phyloP scores from a whole-genome alignment of 176 grass and related monocot genomes.

The Oryza rufipogon region DNA sequence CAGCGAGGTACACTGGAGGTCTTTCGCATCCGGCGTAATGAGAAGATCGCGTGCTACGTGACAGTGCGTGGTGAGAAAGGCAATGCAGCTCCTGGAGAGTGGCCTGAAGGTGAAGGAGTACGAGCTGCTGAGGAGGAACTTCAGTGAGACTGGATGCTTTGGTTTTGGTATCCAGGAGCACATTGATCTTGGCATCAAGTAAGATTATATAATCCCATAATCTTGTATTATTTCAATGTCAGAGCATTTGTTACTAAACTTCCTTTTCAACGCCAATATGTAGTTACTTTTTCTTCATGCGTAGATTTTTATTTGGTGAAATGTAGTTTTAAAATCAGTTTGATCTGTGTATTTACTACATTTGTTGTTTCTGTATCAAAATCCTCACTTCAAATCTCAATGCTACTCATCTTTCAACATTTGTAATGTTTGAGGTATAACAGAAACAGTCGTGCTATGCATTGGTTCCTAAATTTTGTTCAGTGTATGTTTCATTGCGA shows the following conservation, averaged over 20 bases:
- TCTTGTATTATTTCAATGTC: not conserved
- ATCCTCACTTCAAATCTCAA: not conserved
- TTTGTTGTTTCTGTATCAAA: not conserved
- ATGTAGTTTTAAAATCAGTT: not conserved
- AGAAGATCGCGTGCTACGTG: constrained; percentile 92
- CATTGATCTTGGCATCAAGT: constrained; percentile 95
- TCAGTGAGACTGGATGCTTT: constrained; percentile 85
- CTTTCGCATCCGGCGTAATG: constrained; percentile 82
- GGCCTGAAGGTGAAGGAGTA: constrained; percentile 95
- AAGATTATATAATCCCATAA: constrained; percentile 8
- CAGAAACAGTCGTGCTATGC: not conserved
- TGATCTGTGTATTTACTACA: not conserved
- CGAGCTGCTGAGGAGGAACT: constrained; percentile 86
- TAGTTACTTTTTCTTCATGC: not conserved
- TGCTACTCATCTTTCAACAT: not conserved
- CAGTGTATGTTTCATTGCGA: not conserved
- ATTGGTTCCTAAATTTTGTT: not conserved
- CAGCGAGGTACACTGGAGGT: constrained; percentile 76
- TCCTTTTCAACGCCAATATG: not conserved
- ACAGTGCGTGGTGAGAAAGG: constrained; percentile 83
- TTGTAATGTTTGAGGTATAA: no score
- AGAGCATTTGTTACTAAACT: not conserved
- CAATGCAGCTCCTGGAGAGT: constrained; percentile 92
- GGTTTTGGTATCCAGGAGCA: constrained; percentile 92
- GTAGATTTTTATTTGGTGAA: not conserved